These are phyloP conservation scores for Chlamydomonas sphaeroides DNA, from an alignment of 139 green algal species.

Conservation along the genomic window DNA sequence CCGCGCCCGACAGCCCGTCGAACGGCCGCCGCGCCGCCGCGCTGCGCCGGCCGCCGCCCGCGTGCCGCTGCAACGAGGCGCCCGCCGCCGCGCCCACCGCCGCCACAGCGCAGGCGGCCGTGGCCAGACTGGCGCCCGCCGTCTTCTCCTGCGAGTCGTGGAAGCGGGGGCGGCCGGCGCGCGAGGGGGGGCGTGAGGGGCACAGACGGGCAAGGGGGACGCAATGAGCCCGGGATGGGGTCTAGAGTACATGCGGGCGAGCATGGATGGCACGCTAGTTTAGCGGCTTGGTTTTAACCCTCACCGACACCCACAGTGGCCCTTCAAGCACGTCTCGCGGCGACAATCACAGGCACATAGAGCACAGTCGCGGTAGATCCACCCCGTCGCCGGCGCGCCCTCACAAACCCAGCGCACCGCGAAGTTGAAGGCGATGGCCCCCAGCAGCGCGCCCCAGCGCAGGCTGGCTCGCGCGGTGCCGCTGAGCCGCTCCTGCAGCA, in stretches of 20 bases:
- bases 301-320: too few species aligned
- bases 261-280: too few species aligned
- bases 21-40: too few species aligned
- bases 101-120: slow-evolving; percentile 17
- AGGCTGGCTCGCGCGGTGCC: slow-evolving; percentile 1
- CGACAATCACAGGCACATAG: too few species aligned
- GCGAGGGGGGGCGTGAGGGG: too few species aligned
- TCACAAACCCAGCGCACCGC: neutral
- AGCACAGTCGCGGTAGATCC: too few species aligned
- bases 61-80: slow-evolving; percentile 20
- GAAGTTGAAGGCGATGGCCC: slow-evolving; percentile 28
- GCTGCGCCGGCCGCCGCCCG: too few species aligned
- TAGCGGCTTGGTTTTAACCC: too few species aligned
- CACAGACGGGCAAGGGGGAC: neutral
- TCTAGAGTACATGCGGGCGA: too few species aligned
- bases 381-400: neutral
- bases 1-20: too few species aligned
- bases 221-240: too few species aligned
- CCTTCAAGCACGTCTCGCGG: too few species aligned
- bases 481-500: slow-evolving; percentile 31
- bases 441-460: slow-evolving; percentile 12
- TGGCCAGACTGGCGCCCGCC: slow-evolving; percentile 13
- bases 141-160: slow-evolving; percentile 6
- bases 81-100: slow-evolving; percentile 21
- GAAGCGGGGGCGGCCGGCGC: neutral